phyloP scores from a whole-genome alignment of 768 basidiomycete species.

The Rhizopogon sp. region DNA sequence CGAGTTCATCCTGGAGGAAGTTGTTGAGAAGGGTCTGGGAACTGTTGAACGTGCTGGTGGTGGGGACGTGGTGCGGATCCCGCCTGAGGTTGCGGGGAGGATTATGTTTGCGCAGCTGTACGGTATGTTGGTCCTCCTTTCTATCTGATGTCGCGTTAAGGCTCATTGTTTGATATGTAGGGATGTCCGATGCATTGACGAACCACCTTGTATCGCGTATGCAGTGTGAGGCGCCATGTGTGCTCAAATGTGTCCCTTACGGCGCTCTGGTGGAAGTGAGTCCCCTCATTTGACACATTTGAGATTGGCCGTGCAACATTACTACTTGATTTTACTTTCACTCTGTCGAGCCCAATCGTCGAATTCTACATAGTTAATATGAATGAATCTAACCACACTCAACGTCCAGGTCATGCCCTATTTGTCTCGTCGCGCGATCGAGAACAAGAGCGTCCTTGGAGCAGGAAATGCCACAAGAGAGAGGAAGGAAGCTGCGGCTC shows the following conservation, averaged over 20 bases:
- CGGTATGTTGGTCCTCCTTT: slow-evolving; percentile 40
- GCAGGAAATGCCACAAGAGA: slow-evolving; percentile 53
- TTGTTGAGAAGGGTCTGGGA: slow-evolving; percentile 49
- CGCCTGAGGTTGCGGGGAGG: slow-evolving; percentile 54
- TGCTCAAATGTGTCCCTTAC: slow-evolving; percentile 83
- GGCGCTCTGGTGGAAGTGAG: slow-evolving; percentile 62
- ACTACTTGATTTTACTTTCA: not conserved
- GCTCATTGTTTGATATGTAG: slow-evolving; percentile 30
- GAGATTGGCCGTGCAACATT: not conserved
- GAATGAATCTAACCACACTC: slow-evolving; percentile 8
- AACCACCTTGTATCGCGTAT: slow-evolving; percentile 59
- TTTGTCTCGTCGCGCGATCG: slow-evolving; percentile 79
- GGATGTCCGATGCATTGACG: slow-evolving; percentile 84
- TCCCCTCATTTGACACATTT: slow-evolving; percentile 1
- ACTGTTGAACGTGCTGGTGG: not conserved
- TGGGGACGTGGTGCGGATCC: slow-evolving; percentile 26
- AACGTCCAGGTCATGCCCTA: slow-evolving; percentile 77
- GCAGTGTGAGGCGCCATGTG: slow-evolving; percentile 52
- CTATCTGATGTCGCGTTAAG: not conserved
- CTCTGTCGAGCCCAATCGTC: not conserved
- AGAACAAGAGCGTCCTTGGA: slow-evolving; percentile 88
- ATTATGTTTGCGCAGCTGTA: slow-evolving; percentile 79
- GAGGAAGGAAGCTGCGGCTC: slow-evolving; percentile 22
- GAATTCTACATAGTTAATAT: not conserved
- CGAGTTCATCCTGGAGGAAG: slow-evolving; percentile 51